Evolutionary conservation across 2,329 filamentous ascomycete species (phyloP), one percentile per base, ranked within the genome.

Genomic region (Aspergillus jensenii): DNA sequence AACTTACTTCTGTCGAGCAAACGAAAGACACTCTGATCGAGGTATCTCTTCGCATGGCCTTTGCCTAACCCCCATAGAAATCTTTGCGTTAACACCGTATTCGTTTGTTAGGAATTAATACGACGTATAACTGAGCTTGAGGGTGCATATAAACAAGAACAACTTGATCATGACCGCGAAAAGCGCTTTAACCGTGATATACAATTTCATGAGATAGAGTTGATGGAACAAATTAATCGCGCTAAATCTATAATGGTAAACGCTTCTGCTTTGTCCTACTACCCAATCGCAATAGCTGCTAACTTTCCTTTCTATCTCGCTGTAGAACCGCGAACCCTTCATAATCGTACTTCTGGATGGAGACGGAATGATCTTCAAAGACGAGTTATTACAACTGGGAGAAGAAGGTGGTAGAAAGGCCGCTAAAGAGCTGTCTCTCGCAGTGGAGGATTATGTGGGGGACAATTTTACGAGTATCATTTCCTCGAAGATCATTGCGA

Each of bases 291-390:
- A 46, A 27, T 7, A 27, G 21, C 31, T 41, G 44, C 58, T 61
- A 48, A 62, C 56, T 33, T 25, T 40, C 48, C 31, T 25, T 53
- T 49, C 31, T 48, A 48, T 23, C 37, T 45, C 25, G 58, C 46
- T 63, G 27, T 62, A 81, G 79, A 77, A 81, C 52, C 78, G 79
- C 53, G 80, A 84, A 69, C 78, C 82, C 4, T 85, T 82, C 62
- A 74, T 85, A 41, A 68, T 83, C 15, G 74, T 83, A 33, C 72
- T 86, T 37, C 75, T 86, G 49, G 83, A 86, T 63, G 83, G 81
- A 41, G 81, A 84, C 62, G 80, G 78, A 45, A 79, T 83, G 70
- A 77, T 85, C 60, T 85, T 86, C 64, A 72, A 75, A 45, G 79
- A 84, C 55, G 74, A 81, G 17, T 77, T 80, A 53, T 58, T 84